Evolutionary conservation across 1,284 basidiomycete species (phyloP), one percentile per base, ranked within the genome.

Genomic region (Puccinia coronata): DNA sequence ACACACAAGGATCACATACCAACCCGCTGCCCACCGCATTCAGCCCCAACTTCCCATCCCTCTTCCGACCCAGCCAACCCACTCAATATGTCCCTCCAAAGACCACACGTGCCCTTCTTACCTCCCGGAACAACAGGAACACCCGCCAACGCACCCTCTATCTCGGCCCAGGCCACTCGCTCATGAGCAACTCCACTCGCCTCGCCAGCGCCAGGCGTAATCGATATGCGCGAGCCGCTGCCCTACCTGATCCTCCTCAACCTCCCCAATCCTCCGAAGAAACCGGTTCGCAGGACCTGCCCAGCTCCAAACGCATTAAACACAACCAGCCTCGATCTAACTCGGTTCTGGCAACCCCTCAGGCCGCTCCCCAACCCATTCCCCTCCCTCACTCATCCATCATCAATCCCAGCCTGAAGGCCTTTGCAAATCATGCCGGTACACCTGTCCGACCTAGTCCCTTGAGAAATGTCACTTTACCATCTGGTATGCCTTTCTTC

Each of bases 361-460:
- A 41, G 14, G 71, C 71, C 11, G 4, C 49, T 34, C 20, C 12
- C 25, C 31, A 43, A 39, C 25, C 43, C 16, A 5, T 12, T 25
- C 20, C 71, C 25, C 28, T 36, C 1, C 51, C 20, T 25, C 36
- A 23, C 25, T 36, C 8, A 12, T 39, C 49, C 2, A 18, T 74
- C 71, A 39, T 59, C 12, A 20, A 74, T 34, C 53, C 14, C 5
- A 3, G 8, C 20, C 59, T 67, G 28, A 77, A 41, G 53, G 5
- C 36, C 43, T 16, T 77, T 34, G 69, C 51, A 20, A 77, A 51
- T 36, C 31, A 61, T 6, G 34, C 25, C 39, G 57, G 25, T 1
- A 63, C 73, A 53, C 75, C 75, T 2, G 36, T 78, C 36, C 14
- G 76, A 65, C 76, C 76, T 12, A 78, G 76, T 43, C 76, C 76